phyloP scores from a whole-genome alignment of 2,329 filamentous ascomycete genomes.

The Chrysoporthe puriensis region DNA sequence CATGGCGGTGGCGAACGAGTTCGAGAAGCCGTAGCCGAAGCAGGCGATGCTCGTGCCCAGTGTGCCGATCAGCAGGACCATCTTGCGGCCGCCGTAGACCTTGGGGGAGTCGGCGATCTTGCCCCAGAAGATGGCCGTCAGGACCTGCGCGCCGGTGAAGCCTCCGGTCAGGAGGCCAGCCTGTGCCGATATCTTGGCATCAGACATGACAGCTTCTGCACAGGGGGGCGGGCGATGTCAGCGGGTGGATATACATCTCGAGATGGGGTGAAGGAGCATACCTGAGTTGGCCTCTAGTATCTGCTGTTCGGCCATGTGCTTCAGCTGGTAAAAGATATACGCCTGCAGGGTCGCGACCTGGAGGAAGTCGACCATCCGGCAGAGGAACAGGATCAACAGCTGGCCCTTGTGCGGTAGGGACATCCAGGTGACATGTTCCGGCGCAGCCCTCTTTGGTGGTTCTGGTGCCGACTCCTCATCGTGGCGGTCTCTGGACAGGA shows the following conservation, averaged over 20 bases:
- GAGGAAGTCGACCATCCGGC: slow-evolving; percentile 73
- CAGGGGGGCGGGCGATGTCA: too few relatives aligned
- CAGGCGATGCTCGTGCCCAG: slow-evolving; percentile 69
- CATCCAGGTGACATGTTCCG: slow-evolving; percentile 62
- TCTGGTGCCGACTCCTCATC: slow-evolving; percentile 20
- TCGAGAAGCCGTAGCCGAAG: slow-evolving; percentile 74
- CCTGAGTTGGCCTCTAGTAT: slow-evolving; percentile 19
- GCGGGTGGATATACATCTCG: too few relatives aligned
- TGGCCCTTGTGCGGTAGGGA: slow-evolving; percentile 73
- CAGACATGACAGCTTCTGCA: slow-evolving; percentile 49
- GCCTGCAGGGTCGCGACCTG: slow-evolving; percentile 70
- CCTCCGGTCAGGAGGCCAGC: slow-evolving; percentile 71
- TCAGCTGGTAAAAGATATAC: slow-evolving; percentile 78
- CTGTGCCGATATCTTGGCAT: slow-evolving; percentile 64
- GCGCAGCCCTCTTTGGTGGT: slow-evolving; percentile 33
- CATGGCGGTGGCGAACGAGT: slow-evolving; percentile 65
- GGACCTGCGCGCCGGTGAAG: slow-evolving; percentile 74
- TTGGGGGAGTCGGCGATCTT: slow-evolving; percentile 60
- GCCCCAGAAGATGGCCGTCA: slow-evolving; percentile 76
- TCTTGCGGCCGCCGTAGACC: slow-evolving; percentile 64
- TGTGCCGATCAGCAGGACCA: slow-evolving; percentile 70
- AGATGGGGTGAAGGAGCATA: slow-evolving; percentile 1
- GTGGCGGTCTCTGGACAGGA: slow-evolving; percentile 28
- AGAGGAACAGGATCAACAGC: slow-evolving; percentile 69
- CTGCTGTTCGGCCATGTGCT: slow-evolving; percentile 54